Conservation (phyloP, 1,284 basidiomycete species). For the Leccinum olivaceoglutinosum region DNA sequence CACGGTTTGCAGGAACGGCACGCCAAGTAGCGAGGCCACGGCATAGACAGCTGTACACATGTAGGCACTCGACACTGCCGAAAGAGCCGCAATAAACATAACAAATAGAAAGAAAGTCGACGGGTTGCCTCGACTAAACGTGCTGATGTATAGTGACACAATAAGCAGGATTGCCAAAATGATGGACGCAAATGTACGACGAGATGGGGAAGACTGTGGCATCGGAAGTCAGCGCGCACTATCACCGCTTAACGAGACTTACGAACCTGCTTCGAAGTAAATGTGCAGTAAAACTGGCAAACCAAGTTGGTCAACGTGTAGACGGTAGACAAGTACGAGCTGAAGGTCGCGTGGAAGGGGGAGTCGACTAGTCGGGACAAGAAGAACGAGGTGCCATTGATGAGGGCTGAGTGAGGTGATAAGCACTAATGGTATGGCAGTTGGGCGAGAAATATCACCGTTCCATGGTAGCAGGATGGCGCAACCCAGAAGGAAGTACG, state of each 20-base stretch:
- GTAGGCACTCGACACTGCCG: constrained; percentile 59
- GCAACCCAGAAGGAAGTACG: constrained; percentile 67
- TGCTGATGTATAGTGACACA: constrained; percentile 53
- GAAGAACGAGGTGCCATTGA: constrained; percentile 75
- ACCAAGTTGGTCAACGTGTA: constrained; percentile 62
- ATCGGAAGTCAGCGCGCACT: constrained; percentile 26
- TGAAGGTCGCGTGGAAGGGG: constrained; percentile 52
- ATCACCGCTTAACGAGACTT: neutral
- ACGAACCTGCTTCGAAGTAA: constrained; percentile 59
- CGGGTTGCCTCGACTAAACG: constrained; percentile 49
- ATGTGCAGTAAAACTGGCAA: constrained; percentile 68
- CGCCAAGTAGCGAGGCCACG: constrained; percentile 69
- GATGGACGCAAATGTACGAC: constrained; percentile 39
- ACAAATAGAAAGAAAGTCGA: constrained; percentile 59
- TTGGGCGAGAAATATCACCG: constrained; percentile 38
- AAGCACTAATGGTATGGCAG: neutral
- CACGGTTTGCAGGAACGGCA: constrained; percentile 59
- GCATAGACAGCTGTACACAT: constrained; percentile 66
- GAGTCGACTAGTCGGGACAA: constrained; percentile 56
- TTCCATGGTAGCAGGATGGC: constrained; percentile 77
- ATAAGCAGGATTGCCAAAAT: constrained; percentile 45
- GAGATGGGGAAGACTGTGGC: constrained; percentile 41
- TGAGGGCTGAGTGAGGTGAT: constrained; percentile 45
- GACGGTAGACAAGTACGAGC: constrained; percentile 62
- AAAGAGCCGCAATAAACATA: constrained; percentile 49